Percentiles rank a stretch among this genome's conserved stretches.
Conservation (phyloP, 169 alveolate species). For the Eimeria praecox region DNA sequence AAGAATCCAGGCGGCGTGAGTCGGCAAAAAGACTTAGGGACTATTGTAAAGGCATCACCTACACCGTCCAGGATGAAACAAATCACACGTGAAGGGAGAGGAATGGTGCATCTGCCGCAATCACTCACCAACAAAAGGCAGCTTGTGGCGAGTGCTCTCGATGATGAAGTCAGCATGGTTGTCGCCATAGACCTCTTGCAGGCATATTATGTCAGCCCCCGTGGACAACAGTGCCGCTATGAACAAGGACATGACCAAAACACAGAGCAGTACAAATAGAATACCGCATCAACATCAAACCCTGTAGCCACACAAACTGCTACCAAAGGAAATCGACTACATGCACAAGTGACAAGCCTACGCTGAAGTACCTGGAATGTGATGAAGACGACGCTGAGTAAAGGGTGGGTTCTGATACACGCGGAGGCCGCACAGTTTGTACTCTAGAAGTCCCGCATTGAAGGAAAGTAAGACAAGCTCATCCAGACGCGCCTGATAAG, state of each 20-base stretch:
- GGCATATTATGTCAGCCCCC: conserved; percentile 93
- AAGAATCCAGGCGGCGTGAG: not conserved
- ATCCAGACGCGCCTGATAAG: conserved; percentile 80
- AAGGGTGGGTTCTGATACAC: conserved; percentile 94
- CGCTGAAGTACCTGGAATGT: conserved; percentile 88
- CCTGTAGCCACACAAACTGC: not conserved
- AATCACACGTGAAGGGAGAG: not conserved
- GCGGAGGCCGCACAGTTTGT: conserved; percentile 91
- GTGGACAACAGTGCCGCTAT: conserved; percentile 88
- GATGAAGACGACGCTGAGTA: conserved; percentile 90
- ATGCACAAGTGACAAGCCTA: not conserved
- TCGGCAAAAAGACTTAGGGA: too few species aligned
- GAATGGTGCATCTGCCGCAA: not conserved
- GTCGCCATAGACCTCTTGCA: conserved; percentile 93
- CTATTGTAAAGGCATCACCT: not conserved
- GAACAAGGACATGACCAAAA: not conserved
- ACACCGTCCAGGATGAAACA: not conserved
- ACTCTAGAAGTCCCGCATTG: conserved; percentile 93
- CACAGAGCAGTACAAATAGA: not conserved
- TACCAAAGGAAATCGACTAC: not conserved
- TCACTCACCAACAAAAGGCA: conserved; percentile 89
- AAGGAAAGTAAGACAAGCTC: conserved; percentile 90
- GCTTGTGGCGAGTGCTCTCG: conserved; percentile 86
- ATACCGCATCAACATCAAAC: not conserved
- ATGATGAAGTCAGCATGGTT: conserved; percentile 90